Base-by-base conservation (phyloP, 345 rosid genomes). In the Hypericum perforatum region DNA sequence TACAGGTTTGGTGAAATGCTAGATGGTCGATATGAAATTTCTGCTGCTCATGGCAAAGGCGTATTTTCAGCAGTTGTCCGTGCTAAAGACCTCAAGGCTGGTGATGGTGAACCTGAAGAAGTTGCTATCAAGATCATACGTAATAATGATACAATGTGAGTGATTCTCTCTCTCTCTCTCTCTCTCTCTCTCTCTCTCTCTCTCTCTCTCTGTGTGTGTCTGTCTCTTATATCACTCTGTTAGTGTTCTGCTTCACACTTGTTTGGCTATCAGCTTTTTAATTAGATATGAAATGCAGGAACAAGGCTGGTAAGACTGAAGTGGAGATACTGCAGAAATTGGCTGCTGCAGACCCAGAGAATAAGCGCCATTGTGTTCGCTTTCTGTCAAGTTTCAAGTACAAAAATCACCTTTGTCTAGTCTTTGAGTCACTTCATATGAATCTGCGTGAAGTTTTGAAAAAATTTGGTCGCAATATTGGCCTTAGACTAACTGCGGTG, bases 401-500 rank as follows among this genome's bases (percentile, higher is more conserved):
- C 70, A 77, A 97, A 72, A 84, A 94, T 76, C 99, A 94, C 79
- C 84, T 89, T 52, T 94, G 97, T 74, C 78, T 94, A 75, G 99
- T 94, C 68, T 94, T 89, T 73, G 99, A 89, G 77, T 94, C 97
- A 45, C 99, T 89, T 57, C 95, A 82, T 73, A 84, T 94, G 92
- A 94, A 94, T 76, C 88, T 94, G 48, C 99, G 97, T 60, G 97
- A 94, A 77, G 89, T 94, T 57, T 76, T 94, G 71, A 94, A 94
- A 85, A 94, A 84, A 80, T 94, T 94, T 78, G 99, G 99, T 68
- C 89, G 99, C 71, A 86, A 94, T 76, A 94, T 94, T 75, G 99
- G 99, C 57, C 92, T 94, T 54, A 86, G 81, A 76, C 74, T 94
- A 45, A 82, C 97, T 61, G 99, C 99, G 54, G 87, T 94, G 41